Percentiles rank a stretch among this genome's conserved stretches.
These are phyloP conservation scores for Dovyalis caffra DNA, from an alignment of 345 rosid genomes.

Conservation along the genomic window DNA sequence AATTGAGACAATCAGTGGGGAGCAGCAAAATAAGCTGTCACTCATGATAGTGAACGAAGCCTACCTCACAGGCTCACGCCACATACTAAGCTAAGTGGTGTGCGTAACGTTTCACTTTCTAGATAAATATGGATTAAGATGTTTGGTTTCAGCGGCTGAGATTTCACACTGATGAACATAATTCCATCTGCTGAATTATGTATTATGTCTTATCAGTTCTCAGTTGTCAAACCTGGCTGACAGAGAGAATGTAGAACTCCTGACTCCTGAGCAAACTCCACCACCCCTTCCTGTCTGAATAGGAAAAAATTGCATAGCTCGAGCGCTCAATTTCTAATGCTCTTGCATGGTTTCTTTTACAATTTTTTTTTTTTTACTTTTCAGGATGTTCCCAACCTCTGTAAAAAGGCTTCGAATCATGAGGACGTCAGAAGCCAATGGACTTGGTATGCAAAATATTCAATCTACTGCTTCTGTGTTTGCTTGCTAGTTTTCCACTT, in stretches of 20 bases:
- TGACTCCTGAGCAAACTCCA: neutral
- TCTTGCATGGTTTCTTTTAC: neutral
- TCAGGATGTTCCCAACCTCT: slow-evolving; percentile 30
- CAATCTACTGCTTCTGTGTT: neutral
- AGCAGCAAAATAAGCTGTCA: neutral
- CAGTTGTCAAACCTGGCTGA: neutral
- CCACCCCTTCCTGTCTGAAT: neutral
- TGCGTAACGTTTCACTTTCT: neutral
- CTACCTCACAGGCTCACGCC: neutral
- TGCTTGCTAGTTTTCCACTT: neutral
- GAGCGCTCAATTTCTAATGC: neutral
- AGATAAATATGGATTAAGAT: neutral
- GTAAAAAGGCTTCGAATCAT: slow-evolving; percentile 33
- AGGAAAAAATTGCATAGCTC: neutral
- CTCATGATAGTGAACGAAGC: neutral
- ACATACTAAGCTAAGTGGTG: neutral
- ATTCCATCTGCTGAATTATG: neutral
- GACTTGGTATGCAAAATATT: slow-evolving; percentile 24
- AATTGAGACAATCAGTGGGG: neutral
- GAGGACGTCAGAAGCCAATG: slow-evolving; percentile 29
- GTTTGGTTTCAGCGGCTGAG: neutral
- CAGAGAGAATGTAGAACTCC: neutral
- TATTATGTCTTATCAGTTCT: neutral
- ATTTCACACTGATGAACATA: neutral
- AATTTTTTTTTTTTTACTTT: no score